Evolutionary conservation across 2,329 filamentous ascomycete genomes (phyloP), one percentile per base, ranked within the genome.

Genomic region (Phialophora macrospora): DNA sequence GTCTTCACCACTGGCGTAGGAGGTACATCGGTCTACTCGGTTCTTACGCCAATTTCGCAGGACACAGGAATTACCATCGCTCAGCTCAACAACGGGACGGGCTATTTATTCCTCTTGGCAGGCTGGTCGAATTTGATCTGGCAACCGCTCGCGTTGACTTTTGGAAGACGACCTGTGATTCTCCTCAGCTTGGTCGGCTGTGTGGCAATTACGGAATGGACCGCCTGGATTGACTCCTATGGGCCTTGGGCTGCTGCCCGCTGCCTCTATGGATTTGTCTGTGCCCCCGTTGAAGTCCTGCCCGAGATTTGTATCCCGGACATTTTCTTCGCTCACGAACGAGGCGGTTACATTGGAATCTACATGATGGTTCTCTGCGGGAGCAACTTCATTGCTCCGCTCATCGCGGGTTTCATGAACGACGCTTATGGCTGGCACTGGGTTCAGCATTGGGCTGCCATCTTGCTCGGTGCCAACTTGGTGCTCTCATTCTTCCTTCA

Each of bases 191-290:
- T 9, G 55, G 57, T 71, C 84, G 1, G 82, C 20, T 17, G 7
- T 28, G 30, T 22, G 61, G 4, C 57, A n/a, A 80, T 79, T 77
- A 75, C 38, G 17, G 28, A 28, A 28, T 22, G 20, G 11, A 57
- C 26, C 24, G 28, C 80, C 0, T 78, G 81, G 63, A 77, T 78
- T 3, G 79, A 76, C 41, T 79, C 75, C 8, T 78, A 79, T 28
- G 79, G 80, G 6, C 77, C 82, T 66, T 84, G 81, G 81, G 79
- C 80, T 38, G 81, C 79, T 5, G 79, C 79, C 68, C 79, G 80
- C 56, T 77, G 83, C 28, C 70, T 84, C 1, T 77, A 80, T 55
- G 82, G 82, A 1, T 80, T 84, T 65, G 79, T 82, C 32, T 77
- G 75, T 12, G 78, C 81, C 1, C 81, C 82, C 0, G 78, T 82